Evolutionary conservation across 2,329 filamentous ascomycete genomes (phyloP).

Genomic region (Cladosporium sp.): DNA sequence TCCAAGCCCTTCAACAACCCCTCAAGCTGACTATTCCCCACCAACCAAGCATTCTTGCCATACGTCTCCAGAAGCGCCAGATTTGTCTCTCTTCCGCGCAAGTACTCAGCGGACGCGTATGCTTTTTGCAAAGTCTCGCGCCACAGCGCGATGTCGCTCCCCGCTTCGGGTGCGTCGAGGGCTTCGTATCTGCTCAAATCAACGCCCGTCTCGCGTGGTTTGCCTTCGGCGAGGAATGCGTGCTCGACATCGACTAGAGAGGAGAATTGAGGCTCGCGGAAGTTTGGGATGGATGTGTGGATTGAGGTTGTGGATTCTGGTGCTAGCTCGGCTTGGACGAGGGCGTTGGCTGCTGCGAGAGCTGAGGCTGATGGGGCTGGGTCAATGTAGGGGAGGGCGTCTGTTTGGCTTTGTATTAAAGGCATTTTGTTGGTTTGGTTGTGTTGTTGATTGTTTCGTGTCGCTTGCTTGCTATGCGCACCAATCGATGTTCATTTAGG

Average conservation of each 20-base stretch:
- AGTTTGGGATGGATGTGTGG: slow-evolving; percentile 56
- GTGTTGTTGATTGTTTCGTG: not conserved
- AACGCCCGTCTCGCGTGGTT: slow-evolving; percentile 50
- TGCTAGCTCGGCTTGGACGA: slow-evolving; percentile 64
- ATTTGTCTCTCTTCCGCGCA: slow-evolving; percentile 53
- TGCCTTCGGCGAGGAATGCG: slow-evolving; percentile 56
- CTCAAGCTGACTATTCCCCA: slow-evolving; percentile 77
- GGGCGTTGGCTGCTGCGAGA: slow-evolving; percentile 61
- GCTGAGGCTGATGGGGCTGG: slow-evolving; percentile 58
- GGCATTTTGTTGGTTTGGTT: slow-evolving; percentile 49
- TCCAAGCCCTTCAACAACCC: slow-evolving; percentile 65
- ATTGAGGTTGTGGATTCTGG: slow-evolving; percentile 44
- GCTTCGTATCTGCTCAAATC: slow-evolving; percentile 81
- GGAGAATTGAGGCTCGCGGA: slow-evolving; percentile 55
- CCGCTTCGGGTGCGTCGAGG: slow-evolving; percentile 53
- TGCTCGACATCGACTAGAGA: slow-evolving; percentile 65
- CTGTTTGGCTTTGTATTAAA: slow-evolving; percentile 64
- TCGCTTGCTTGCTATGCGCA: not conserved
- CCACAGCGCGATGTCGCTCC: slow-evolving; percentile 43
- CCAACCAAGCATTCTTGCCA: slow-evolving; percentile 88
- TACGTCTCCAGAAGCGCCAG: slow-evolving; percentile 71
- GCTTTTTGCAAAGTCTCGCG: slow-evolving; percentile 49
- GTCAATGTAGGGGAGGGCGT: slow-evolving; percentile 86
- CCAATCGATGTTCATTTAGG: not conserved
- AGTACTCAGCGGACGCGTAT: slow-evolving; percentile 55